Evolutionary conservation across 495 filamentous ascomycete species (phyloP).

Genomic region (Neurospora tetraspora): DNA sequence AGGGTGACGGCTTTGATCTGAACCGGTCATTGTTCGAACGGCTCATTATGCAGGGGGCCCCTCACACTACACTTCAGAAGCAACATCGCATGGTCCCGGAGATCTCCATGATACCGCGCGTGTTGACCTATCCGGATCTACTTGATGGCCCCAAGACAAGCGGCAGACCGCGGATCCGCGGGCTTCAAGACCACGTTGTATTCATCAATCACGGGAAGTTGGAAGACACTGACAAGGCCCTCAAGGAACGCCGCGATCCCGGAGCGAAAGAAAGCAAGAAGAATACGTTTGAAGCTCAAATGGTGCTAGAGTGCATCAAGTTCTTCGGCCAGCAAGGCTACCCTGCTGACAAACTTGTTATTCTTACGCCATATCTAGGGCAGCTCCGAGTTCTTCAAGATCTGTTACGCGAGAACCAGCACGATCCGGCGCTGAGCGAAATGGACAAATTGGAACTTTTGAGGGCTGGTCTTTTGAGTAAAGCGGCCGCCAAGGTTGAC

Average conservation of each 20-base stretch:
- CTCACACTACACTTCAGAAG: conserved; percentile 45
- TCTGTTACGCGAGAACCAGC: conserved; percentile 38
- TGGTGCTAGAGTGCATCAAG: conserved; percentile 56
- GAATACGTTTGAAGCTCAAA: conserved; percentile 58
- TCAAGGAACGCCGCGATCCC: conserved; percentile 45
- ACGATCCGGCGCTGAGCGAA: conserved; percentile 54
- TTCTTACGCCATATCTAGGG: conserved; percentile 67
- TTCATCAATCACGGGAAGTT: conserved; percentile 54
- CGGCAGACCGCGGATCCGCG: conserved; percentile 23
- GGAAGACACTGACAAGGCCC: conserved; percentile 33
- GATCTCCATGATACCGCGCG: conserved; percentile 51
- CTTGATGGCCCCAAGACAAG: conserved; percentile 46
- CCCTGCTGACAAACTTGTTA: conserved; percentile 50
- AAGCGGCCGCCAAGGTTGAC: conserved; percentile 38
- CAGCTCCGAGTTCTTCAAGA: conserved; percentile 53
- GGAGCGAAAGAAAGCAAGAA: conserved; percentile 42
- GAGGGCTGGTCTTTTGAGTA: conserved; percentile 49
- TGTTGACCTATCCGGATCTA: conserved; percentile 55
- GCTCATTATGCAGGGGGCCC: conserved; percentile 44
- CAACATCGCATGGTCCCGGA: conserved; percentile 67
- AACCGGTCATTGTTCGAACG: conserved; percentile 67
- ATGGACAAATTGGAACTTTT: conserved; percentile 55
- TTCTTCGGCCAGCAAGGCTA: conserved; percentile 76
- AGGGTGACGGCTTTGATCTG: conserved; percentile 57
- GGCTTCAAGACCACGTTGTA: conserved; percentile 49